Evolutionary conservation across 2,329 filamentous ascomycete genomes (phyloP).

Genomic region (Phaeosphaeriaceae sp.): DNA sequence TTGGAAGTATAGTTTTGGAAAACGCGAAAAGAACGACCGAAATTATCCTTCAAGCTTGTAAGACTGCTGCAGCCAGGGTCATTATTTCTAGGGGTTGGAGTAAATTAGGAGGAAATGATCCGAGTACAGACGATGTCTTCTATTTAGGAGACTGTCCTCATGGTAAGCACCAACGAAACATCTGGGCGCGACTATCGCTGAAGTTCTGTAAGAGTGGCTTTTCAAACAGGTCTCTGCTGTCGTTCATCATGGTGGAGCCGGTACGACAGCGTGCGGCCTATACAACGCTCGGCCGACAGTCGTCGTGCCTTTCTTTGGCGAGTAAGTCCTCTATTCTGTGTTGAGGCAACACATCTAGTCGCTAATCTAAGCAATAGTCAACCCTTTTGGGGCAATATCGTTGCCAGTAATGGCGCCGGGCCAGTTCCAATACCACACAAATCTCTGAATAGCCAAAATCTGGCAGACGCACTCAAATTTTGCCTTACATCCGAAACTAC

Average conservation of each 20-base stretch:
- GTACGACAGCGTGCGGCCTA: conserved; percentile 82
- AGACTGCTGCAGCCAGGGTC: conserved; percentile 46
- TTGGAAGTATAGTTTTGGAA: conserved; percentile 63
- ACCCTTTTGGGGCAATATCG: conserved; percentile 40
- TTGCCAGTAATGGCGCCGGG: conserved; percentile 36
- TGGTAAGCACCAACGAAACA: background rate
- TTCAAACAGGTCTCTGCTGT: conserved; percentile 79
- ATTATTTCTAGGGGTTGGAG: conserved; percentile 63
- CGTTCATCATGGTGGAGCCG: conserved; percentile 85
- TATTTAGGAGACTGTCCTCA: conserved; percentile 61
- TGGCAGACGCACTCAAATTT: conserved; percentile 37
- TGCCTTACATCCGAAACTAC: conserved; percentile 50
- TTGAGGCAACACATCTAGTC: background rate
- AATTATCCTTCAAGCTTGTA: conserved; percentile 56
- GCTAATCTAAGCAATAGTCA: background rate
- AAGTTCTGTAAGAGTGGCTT: conserved; percentile 85
- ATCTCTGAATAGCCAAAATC: conserved; percentile 38
- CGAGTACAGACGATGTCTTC: conserved; percentile 49
- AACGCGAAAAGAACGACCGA: conserved; percentile 53
- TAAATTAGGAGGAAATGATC: conserved; percentile 15
- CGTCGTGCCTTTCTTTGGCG: conserved; percentile 75
- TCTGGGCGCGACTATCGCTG: conserved; percentile 56
- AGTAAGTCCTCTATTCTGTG: conserved; percentile 54
- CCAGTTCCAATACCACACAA: conserved; percentile 34
- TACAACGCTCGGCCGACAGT: conserved; percentile 78